phyloP scores from a whole-genome alignment of 805 yeast genomes.

The Metschnikowia kunwiensis region DNA sequence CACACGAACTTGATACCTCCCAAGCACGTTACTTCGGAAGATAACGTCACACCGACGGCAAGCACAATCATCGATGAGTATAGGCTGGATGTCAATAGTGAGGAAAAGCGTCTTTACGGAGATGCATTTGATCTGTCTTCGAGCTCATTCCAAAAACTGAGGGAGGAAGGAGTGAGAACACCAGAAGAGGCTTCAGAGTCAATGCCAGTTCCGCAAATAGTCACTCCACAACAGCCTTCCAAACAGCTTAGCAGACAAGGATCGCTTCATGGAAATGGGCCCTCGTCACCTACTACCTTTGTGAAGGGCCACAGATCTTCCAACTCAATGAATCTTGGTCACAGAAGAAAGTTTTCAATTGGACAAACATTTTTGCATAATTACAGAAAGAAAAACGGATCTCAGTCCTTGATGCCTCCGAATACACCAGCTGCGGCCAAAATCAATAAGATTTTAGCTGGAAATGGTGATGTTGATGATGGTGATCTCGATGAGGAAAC shows the following conservation, averaged over 20 bases:
- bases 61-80: conserved; percentile 19
- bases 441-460: conserved; percentile 28
- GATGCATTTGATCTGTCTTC: conserved; percentile 40
- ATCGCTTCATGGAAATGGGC: conserved; percentile 31
- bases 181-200: conserved; percentile 21
- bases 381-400: conserved; percentile 48
- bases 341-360: conserved; percentile 61
- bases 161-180: conserved; percentile 24
- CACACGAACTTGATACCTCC: conserved; percentile 47
- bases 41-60: conserved; percentile 17
- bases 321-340: conserved; percentile 38
- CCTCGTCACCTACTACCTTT: conserved; percentile 10
- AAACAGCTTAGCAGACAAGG: conserved; percentile 37
- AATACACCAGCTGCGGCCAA: conserved; percentile 54
- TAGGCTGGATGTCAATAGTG: conserved; percentile 22
- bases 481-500: conserved; percentile 31
- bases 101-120: conserved; percentile 36
- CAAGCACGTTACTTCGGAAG: conserved; percentile 24
- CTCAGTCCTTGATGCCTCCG: conserved; percentile 44
- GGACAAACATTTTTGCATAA: conserved; percentile 53
- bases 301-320: conserved; percentile 36
- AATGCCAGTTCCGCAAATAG: conserved; percentile 13
- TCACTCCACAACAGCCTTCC: conserved; percentile 16
- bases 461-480: conserved; percentile 27
- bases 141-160: conserved; percentile 23